Conservation (phyloP, 768 basidiomycete genomes). For the Pleurotus eryngii region DNA sequence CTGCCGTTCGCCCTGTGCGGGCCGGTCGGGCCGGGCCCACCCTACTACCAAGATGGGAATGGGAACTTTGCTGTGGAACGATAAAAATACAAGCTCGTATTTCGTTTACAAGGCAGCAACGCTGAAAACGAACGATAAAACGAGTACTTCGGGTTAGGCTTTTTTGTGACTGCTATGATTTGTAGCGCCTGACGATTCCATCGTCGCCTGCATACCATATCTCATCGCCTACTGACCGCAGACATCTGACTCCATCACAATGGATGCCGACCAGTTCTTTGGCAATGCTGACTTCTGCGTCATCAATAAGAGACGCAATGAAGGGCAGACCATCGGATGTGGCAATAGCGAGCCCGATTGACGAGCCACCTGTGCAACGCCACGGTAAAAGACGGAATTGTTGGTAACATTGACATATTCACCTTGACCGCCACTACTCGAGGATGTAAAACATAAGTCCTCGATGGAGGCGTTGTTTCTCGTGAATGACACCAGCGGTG, state of each 20-base stretch:
- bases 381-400: not conserved
- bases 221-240: constrained; percentile 25
- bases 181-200: constrained; percentile 54
- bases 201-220: constrained; percentile 65
- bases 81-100: too few species aligned
- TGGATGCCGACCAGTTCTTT: constrained; percentile 56
- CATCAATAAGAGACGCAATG: constrained; percentile 42
- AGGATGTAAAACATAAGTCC: constrained; percentile 36
- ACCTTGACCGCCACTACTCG: not conserved
- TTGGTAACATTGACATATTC: not conserved
- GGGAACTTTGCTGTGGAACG: too few species aligned
- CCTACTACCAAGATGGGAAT: too few species aligned
- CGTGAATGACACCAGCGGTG: constrained; percentile 37
- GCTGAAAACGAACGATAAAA: too few species aligned
- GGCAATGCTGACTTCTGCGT: constrained; percentile 32
- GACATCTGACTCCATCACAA: constrained; percentile 53
- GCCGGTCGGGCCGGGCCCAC: not conserved
- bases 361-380: not conserved
- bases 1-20: not conserved
- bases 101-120: too few species aligned
- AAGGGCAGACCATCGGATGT: constrained; percentile 62
- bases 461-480: constrained; percentile 49
- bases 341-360: constrained; percentile 42
- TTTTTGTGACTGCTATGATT: not conserved
- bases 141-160: too few species aligned